phyloP scores from a whole-genome alignment of 192 early-diverging fungal genomes.

The Obelidium mucronatum region DNA sequence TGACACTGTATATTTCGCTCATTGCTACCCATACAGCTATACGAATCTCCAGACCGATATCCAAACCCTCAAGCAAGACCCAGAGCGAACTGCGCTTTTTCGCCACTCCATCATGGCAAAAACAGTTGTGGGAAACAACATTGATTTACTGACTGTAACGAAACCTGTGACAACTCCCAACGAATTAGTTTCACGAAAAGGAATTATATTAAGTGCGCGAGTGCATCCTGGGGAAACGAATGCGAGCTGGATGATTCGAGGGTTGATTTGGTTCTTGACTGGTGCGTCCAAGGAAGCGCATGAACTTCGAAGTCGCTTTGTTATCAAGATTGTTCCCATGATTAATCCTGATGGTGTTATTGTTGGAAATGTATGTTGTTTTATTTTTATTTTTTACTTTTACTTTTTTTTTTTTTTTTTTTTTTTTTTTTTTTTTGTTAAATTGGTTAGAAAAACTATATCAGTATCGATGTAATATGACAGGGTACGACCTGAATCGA shows the following conservation, averaged over 20 bases:
- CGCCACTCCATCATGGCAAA: slow-evolving; percentile 49
- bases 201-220: slow-evolving; percentile 44
- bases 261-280: slow-evolving; percentile 47
- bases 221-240: slow-evolving; percentile 58
- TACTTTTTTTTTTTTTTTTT: not conserved
- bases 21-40: slow-evolving; percentile 59
- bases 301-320: slow-evolving; percentile 39
- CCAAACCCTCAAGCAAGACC: slow-evolving; percentile 32
- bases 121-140: slow-evolving; percentile 45
- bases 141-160: slow-evolving; percentile 47
- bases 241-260: slow-evolving; percentile 49
- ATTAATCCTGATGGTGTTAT: slow-evolving; percentile 56
- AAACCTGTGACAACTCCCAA: slow-evolving; percentile 30
- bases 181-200: slow-evolving; percentile 34
- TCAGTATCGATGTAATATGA: slow-evolving; percentile 53
- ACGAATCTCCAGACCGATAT: slow-evolving; percentile 48
- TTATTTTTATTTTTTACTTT: not conserved
- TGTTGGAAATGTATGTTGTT: slow-evolving; percentile 42
- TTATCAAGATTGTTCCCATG: slow-evolving; percentile 58
- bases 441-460: not conserved
- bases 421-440: not conserved
- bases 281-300: slow-evolving; percentile 30
- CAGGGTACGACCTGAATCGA: slow-evolving; percentile 54
- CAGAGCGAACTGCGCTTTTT: slow-evolving; percentile 18
- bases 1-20: slow-evolving; percentile 52